Percentiles rank a stretch among this genome's conserved stretches.
Evolutionary conservation across 495 filamentous ascomycete species (phyloP).

Genomic region (Hypoxylon crocopeplum): DNA sequence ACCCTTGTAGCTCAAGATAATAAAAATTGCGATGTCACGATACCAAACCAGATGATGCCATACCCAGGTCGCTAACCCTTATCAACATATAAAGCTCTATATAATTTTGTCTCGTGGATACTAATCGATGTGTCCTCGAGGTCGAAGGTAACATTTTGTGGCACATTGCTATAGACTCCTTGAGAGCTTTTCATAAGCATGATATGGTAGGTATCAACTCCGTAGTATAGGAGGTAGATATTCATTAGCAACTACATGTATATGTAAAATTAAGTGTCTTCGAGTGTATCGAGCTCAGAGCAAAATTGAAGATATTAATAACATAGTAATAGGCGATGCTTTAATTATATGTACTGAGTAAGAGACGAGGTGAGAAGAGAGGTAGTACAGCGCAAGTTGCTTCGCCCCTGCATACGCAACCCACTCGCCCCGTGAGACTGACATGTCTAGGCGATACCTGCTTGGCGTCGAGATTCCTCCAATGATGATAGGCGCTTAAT

Average conservation of each 20-base stretch:
- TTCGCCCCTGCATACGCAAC: constrained; percentile 44
- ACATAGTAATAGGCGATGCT: neutral
- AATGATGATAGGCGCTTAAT: constrained; percentile 7
- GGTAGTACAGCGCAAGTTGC: constrained; percentile 20
- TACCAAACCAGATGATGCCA: constrained; percentile 2
- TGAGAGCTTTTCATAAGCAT: no score
- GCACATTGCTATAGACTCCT: no score
- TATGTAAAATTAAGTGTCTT: neutral
- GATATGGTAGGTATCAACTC: no score
- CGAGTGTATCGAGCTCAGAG: neutral
- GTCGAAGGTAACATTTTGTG: no score
- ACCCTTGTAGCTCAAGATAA: constrained; percentile 3
- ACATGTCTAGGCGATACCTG: constrained; percentile 41
- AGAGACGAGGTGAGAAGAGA: neutral
- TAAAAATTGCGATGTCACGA: constrained; percentile 16
- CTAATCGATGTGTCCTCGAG: no score
- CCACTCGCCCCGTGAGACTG: constrained; percentile 36
- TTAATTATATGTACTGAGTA: neutral
- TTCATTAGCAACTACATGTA: neutral
- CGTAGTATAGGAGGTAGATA: neutral
- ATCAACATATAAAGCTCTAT: no score
- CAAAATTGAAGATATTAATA: neutral
- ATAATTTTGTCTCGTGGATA: no score
- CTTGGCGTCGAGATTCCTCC: constrained; percentile 37
- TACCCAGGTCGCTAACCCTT: no score